phyloP scores from a whole-genome alignment of 2,329 filamentous ascomycete species.

The Exophiala sp. region DNA sequence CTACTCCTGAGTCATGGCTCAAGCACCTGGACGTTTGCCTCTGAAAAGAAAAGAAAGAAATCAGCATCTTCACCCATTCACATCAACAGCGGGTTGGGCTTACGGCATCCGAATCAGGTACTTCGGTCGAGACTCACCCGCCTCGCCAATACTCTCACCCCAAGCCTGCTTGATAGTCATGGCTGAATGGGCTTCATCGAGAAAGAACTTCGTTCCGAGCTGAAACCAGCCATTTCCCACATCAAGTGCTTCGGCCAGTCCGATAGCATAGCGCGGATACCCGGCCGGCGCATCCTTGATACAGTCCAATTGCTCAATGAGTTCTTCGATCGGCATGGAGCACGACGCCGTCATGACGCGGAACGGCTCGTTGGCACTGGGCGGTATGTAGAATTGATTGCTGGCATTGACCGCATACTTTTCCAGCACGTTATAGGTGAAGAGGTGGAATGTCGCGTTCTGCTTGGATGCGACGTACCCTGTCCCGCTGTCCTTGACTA shows the following conservation, averaged over 20 bases:
- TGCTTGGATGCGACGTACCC: slow-evolving; percentile 18
- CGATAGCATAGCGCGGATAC: slow-evolving; percentile 35
- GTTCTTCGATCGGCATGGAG: slow-evolving; percentile 46
- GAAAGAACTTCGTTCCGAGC: slow-evolving; percentile 48
- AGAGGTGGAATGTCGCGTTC: slow-evolving; percentile 33
- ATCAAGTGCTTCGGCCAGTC: slow-evolving; percentile 52
- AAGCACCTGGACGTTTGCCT: background rate
- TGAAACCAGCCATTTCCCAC: slow-evolving; percentile 56
- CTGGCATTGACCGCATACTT: slow-evolving; percentile 31
- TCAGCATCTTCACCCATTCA: background rate
- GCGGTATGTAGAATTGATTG: slow-evolving; percentile 38
- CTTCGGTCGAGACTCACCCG: slow-evolving; percentile 19
- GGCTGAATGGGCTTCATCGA: slow-evolving; percentile 46
- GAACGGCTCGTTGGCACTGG: slow-evolving; percentile 47
- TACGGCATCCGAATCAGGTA: slow-evolving; percentile 24
- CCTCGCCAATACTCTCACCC: slow-evolving; percentile 45
- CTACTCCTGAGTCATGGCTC: too few relatives aligned
- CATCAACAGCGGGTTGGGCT: background rate
- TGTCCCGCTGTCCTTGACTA: slow-evolving; percentile 19
- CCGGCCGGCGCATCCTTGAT: slow-evolving; percentile 36
- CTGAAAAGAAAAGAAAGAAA: background rate
- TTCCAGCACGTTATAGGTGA: slow-evolving; percentile 33
- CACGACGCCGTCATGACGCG: slow-evolving; percentile 51
- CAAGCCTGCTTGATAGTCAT: slow-evolving; percentile 53
- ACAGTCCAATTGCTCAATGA: slow-evolving; percentile 56